phyloP scores from a whole-genome alignment of 2,329 filamentous ascomycete species.

The Penicillium sp. region DNA sequence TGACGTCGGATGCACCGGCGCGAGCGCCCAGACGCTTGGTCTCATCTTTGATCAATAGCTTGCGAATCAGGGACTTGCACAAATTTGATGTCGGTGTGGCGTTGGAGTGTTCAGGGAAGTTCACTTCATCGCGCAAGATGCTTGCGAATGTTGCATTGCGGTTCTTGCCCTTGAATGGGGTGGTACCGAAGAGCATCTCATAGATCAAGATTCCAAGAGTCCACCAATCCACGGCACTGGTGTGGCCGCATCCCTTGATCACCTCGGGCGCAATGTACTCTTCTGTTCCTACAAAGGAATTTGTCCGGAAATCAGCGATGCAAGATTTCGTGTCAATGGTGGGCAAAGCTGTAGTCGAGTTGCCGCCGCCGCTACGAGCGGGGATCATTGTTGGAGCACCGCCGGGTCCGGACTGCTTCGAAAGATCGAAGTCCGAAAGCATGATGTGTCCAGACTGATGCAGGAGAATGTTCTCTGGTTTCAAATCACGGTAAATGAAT shows the following conservation, averaged over 20 bases:
- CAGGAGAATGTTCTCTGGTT: constrained; percentile 95
- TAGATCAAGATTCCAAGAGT: constrained; percentile 96
- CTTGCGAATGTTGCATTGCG: constrained; percentile 97
- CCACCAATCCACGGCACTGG: constrained; percentile 99
- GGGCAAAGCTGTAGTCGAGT: constrained; percentile 81
- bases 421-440: constrained; percentile 98
- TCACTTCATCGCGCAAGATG: constrained; percentile 91
- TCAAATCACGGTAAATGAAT: constrained; percentile 97
- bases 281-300: constrained; percentile 97
- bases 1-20: constrained; percentile 95
- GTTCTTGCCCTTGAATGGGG: constrained; percentile 99
- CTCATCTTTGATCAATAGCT: constrained; percentile 97
- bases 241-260: constrained; percentile 97
- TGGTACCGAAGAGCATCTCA: constrained; percentile 98
- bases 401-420: constrained; percentile 94
- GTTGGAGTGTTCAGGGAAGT: constrained; percentile 87
- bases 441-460: constrained; percentile 99
- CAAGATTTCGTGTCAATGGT: constrained; percentile 99
- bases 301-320: constrained; percentile 96
- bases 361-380: constrained; percentile 71
- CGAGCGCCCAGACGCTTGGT: constrained; percentile 89
- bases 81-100: constrained; percentile 86
- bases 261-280: constrained; percentile 99
- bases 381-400: constrained; percentile 98
- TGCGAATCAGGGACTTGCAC: constrained; percentile 94